Evolutionary conservation across 768 basidiomycete species (phyloP).

Genomic region (Calocera cornea): DNA sequence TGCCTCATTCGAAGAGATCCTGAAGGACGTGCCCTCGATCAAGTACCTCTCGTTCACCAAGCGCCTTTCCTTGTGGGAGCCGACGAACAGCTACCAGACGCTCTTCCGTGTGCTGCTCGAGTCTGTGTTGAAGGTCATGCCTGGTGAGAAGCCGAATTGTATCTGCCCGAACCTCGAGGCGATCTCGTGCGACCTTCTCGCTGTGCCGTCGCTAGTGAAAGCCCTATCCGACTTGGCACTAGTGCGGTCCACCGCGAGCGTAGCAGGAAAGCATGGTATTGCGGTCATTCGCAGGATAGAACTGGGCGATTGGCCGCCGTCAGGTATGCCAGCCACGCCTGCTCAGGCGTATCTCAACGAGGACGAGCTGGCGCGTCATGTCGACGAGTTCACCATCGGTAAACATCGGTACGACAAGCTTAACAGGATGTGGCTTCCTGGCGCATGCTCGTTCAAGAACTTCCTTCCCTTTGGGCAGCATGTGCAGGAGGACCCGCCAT

Average conservation of each 20-base stretch:
- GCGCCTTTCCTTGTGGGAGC: background rate
- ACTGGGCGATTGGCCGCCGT: background rate
- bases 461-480: background rate
- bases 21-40: constrained; percentile 3
- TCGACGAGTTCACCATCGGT: background rate
- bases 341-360: background rate
- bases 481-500: background rate
- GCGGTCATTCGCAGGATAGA: background rate
- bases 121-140: background rate
- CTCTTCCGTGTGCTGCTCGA: background rate
- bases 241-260: background rate
- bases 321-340: background rate
- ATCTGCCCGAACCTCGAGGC: background rate
- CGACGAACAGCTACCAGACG: background rate
- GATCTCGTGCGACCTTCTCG: background rate
- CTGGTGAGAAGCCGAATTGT: background rate
- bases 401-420: constrained; percentile 1
- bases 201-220: background rate
- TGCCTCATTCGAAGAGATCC: background rate
- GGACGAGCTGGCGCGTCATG: background rate
- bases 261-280: background rate
- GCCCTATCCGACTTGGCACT: background rate
- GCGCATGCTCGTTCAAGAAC: constrained; percentile 1
- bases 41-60: background rate
- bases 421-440: background rate